Evolutionary conservation across 176 grass and related monocot species (phyloP), one percentile per base, ranked within the genome.

Genomic region (Avena eriantha): DNA sequence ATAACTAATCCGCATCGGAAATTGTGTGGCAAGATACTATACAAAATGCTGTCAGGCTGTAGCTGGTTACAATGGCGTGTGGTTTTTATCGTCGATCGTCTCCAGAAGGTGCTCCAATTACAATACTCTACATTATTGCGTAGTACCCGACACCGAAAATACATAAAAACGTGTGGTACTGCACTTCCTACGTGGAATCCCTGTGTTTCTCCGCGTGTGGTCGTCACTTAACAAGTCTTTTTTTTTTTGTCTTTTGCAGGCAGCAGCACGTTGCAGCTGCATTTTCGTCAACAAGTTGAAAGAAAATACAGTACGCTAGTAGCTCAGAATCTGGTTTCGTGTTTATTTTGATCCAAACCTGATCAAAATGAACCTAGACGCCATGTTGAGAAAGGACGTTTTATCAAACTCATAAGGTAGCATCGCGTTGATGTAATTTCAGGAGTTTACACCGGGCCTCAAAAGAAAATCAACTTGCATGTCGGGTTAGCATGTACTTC

Each of bases 1-100:
- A 89, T 81, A 76, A 46, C 64, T 78, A 86, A 83, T 82, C 84
- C 0, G 53, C 73, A 61, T 86, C 0, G 73, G 79, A 83, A 86
- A 69, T 78, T 72, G 79, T 53, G 49, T 23, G 0, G 31, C 31
- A 5, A 45, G 75, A 33, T 29, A 16, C 6, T 22, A 59, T 51
- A 80, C 24, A 87, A 87, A 83, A 15, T 79, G 69, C 36, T 43
- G 41, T 21, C 49, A 68, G 9, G 83, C 73, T 77, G 10, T 39
- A 67, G 26, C 54, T 67, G 29, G 64, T 67, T 76, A 19, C 57
- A 58, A 57, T 80, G 31, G 48, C 78, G 71, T 87, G 75, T 87
- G 75, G 31, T 73, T 55, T 34, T 72, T 51, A 2, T 80, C 71
- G 29, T 29, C n/a, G n/a, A n/a, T n/a, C 29, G 73, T 35, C 55